Conservation (phyloP, 257 asterid species). For the Jacaranda copaia region DNA sequence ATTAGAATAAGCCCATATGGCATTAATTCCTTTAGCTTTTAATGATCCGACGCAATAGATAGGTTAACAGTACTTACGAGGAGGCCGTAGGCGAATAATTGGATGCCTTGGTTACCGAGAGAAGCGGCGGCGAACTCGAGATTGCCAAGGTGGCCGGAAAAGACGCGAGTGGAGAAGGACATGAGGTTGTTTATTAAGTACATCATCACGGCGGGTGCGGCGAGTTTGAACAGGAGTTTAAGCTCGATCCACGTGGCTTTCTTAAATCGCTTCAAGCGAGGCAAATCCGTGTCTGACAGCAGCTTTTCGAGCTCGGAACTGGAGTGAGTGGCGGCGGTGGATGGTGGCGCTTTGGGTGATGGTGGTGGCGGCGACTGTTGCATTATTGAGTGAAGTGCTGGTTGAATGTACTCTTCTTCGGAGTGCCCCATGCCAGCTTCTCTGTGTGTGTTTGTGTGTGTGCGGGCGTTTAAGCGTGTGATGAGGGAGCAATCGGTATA, state of each 20-base stretch:
- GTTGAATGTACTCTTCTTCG: slow-evolving; percentile 7
- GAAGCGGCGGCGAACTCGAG: slow-evolving; percentile 69
- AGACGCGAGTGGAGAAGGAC: slow-evolving; percentile 64
- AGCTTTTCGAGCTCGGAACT: slow-evolving; percentile 50
- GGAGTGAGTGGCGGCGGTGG: slow-evolving; percentile 29
- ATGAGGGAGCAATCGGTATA: neutral
- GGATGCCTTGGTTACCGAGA: slow-evolving; percentile 67
- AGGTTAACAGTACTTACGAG: slow-evolving; percentile 38
- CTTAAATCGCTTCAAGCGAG: slow-evolving; percentile 33
- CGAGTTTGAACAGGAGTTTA: slow-evolving; percentile 53
- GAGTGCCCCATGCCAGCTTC: slow-evolving; percentile 31
- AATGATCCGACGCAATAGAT: neutral
- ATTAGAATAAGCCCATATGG: neutral
- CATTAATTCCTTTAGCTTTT: neutral
- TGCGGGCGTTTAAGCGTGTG: too few species aligned
- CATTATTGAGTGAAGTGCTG: neutral
- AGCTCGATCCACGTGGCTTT: slow-evolving; percentile 60
- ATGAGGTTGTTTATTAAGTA: slow-evolving; percentile 61
- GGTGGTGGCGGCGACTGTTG: neutral
- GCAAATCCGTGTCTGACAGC: slow-evolving; percentile 39
- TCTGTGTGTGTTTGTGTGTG: neutral
- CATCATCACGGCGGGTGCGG: slow-evolving; percentile 59
- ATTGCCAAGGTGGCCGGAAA: slow-evolving; percentile 69
- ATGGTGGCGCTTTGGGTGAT: slow-evolving; percentile 6
- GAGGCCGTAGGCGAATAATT: slow-evolving; percentile 68